Evolutionary conservation across 192 early-diverging fungal species (phyloP), one percentile per base, ranked within the genome.

Genomic region (Thamnidium elegans): DNA sequence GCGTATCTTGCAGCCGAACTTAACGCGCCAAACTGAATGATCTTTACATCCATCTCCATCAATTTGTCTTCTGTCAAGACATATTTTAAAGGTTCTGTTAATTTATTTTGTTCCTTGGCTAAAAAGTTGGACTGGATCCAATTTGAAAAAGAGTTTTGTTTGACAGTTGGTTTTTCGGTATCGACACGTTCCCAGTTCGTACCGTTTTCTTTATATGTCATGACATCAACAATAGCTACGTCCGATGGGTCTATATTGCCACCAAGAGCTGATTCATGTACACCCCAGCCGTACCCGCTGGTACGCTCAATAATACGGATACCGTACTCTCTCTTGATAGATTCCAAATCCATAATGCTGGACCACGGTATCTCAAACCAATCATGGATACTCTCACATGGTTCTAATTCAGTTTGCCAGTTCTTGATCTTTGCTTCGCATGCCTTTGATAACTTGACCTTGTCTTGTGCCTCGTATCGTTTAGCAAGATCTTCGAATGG

Each of bases 361-460:
- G 67, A 69, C 67, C 67, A 69, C 19, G 67, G 67, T 7, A 69
- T 44, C 45, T 69, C 67, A 11, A 46, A 34, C 67, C 67, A 69
- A 7, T 69, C 59, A 48, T 60, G 14, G 6, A 69, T 15, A 6
- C 47, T 53, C 30, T 54, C 47, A 34, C 66, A 67, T 30, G 45
- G 43, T 13, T 67, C 66, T 3, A 51, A 17, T 30, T 36, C 15
- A 20, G 21, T 32, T 19, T 48, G 46, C 53, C 58, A 58, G 48
- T 68, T n/a, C 13, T 46, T 61, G n/a, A 52, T 58, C 8, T 17
- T 30, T 15, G 36, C 39, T 13, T 47, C 10, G 43, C 67, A 69
- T 13, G 31, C 34, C 14, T 45, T 19, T 42, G 11, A 20, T 13
- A 68, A 58, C 10, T 42, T 17, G 17, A 31, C 19, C 51, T 69